These are phyloP conservation scores for Aspergillus arachidicola DNA, from an alignment of 2,329 filamentous ascomycete genomes.

Conservation along the genomic window DNA sequence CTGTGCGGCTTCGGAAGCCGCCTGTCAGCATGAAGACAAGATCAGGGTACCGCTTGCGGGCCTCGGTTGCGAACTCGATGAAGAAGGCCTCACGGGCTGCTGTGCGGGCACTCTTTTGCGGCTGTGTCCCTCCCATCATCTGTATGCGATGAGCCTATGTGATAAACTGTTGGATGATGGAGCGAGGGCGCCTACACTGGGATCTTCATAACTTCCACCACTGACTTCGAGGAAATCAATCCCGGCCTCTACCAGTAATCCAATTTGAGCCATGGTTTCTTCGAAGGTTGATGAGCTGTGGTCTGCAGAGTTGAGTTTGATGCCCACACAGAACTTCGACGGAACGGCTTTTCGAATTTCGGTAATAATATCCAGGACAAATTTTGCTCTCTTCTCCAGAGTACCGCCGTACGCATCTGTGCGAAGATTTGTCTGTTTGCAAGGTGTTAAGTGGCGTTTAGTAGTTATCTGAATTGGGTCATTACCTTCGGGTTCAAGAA, in stretches of 20 bases:
- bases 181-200: slow-evolving; percentile 42
- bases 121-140: slow-evolving; percentile 38
- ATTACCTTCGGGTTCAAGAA: slow-evolving; percentile 42
- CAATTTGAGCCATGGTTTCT: slow-evolving; percentile 62
- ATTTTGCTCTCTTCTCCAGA: slow-evolving; percentile 48
- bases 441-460: not conserved
- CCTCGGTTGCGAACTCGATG: slow-evolving; percentile 62
- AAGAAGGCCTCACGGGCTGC: slow-evolving; percentile 67
- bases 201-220: slow-evolving; percentile 63
- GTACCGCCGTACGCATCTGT: slow-evolving; percentile 53
- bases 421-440: slow-evolving; percentile 46
- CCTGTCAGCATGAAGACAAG: slow-evolving; percentile 62
- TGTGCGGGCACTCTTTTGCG: slow-evolving; percentile 46
- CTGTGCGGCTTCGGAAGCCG: slow-evolving; percentile 59
- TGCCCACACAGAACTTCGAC: slow-evolving; percentile 47
- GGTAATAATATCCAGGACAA: slow-evolving; percentile 49
- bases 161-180: not conserved
- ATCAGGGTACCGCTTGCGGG: slow-evolving; percentile 49
- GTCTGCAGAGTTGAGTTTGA: slow-evolving; percentile 57
- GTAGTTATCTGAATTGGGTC: not conserved
- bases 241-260: slow-evolving; percentile 43
- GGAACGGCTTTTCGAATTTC: slow-evolving; percentile 47
- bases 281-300: slow-evolving; percentile 41
- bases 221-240: slow-evolving; percentile 71
- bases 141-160: slow-evolving; percentile 1